phyloP scores from a whole-genome alignment of 164 flowering plant species.

The Vitis vinifera region ASM3070453v1 NC_081809.1:4276001-4276500 shows the following conservation, averaged over 20 bases:
- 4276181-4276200: slow-evolving; percentile 8
- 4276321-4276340: slow-evolving; percentile 10
- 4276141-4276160: too few species aligned
- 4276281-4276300: slow-evolving; percentile 18
- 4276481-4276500: slow-evolving; percentile 38
- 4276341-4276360: slow-evolving; percentile 17
- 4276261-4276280: slow-evolving; percentile 19
- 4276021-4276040: too few species aligned
- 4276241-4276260: slow-evolving; percentile 26
- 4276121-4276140: too few species aligned
- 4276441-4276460: slow-evolving; percentile 6
- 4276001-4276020: too few species aligned
- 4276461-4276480: slow-evolving; percentile 24
- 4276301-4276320: slow-evolving; percentile 9
- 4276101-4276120: too few species aligned
- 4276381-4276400: slow-evolving; percentile 28
- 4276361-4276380: slow-evolving; percentile 21
- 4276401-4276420: slow-evolving; percentile 28
- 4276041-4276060: too few species aligned
- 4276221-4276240: neutral
- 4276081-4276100: too few species aligned
- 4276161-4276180: too few species aligned
- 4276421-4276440: neutral
- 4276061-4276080: too few species aligned
- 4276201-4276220: slow-evolving; percentile 10